Conservation (phyloP, 129 eudicot species). For the Flaveria bidentis region DNA sequence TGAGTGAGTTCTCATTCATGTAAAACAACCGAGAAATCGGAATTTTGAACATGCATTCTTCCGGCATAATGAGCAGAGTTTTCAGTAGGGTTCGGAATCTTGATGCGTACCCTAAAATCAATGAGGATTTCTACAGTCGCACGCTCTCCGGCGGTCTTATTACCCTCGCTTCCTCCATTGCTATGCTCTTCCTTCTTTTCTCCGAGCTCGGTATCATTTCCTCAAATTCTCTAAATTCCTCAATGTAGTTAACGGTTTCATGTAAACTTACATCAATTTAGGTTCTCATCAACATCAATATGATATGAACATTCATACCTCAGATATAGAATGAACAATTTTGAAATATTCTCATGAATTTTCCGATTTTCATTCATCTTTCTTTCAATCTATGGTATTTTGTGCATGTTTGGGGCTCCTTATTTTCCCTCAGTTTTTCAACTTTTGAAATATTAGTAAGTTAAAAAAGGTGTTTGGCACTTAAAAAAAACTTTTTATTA, state of each 20-base stretch:
- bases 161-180: conserved; percentile 62
- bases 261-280: no score
- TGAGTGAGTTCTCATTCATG: not conserved
- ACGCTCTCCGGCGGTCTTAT: conserved; percentile 79
- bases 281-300: not conserved
- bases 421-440: no score
- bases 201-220: conserved; percentile 66
- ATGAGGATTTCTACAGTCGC: conserved; percentile 88
- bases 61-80: conserved; percentile 50
- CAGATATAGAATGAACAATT: no score
- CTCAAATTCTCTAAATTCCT: not conserved
- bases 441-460: no score
- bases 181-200: conserved; percentile 64
- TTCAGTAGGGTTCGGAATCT: conserved; percentile 57
- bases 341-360: no score
- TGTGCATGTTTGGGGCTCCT: no score
- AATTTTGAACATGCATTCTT: conserved; percentile 12
- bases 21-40: conserved; percentile 2
- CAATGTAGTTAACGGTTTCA: not conserved
- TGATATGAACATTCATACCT: not conserved
- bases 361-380: no score
- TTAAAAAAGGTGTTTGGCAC: no score
- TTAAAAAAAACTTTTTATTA: no score
- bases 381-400: no score
- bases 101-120: conserved; percentile 82